phyloP scores from a whole-genome alignment of 768 basidiomycete species.

The Lactarius deliciosus region DNA sequence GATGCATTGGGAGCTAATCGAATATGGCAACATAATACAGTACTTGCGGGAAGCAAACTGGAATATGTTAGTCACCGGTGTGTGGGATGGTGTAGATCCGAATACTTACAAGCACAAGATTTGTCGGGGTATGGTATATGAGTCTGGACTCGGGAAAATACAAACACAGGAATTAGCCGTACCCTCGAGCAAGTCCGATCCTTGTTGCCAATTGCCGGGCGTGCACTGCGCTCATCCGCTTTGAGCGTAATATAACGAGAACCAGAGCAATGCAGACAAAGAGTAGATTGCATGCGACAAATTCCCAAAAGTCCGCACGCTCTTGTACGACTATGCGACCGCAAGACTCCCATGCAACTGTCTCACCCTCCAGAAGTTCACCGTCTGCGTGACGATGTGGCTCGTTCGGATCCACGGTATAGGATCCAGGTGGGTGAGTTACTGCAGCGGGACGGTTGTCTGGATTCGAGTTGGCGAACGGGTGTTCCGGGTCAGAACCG shows the following conservation, averaged over 20 bases:
- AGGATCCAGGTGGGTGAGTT: slow-evolving; percentile 7
- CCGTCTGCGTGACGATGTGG: slow-evolving; percentile 21
- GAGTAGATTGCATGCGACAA: slow-evolving; percentile 77
- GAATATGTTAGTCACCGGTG: slow-evolving; percentile 3
- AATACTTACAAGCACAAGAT: slow-evolving; percentile 14
- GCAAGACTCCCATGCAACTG: slow-evolving; percentile 90
- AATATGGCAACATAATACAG: slow-evolving; percentile 19
- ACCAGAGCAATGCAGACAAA: slow-evolving; percentile 66
- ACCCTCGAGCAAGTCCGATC: slow-evolving; percentile 59
- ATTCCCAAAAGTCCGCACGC: slow-evolving; percentile 87
- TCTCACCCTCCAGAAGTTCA: slow-evolving; percentile 46
- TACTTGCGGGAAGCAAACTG: slow-evolving; percentile 9
- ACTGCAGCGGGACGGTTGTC: slow-evolving; percentile 28
- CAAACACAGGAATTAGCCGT: slow-evolving; percentile 20
- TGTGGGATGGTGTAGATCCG: not conserved
- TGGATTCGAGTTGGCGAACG: slow-evolving; percentile 24
- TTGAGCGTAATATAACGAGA: slow-evolving; percentile 67
- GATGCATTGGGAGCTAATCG: slow-evolving; percentile 1
- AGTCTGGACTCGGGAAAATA: slow-evolving; percentile 1
- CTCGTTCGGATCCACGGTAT: slow-evolving; percentile 22
- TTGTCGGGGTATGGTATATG: not conserved
- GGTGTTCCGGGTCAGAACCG: slow-evolving; percentile 21
- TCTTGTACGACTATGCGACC: slow-evolving; percentile 81
- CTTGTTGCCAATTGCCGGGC: slow-evolving; percentile 82
- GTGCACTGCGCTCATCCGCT: slow-evolving; percentile 66